These are phyloP conservation scores for Boechera retrofracta DNA, from an alignment of 345 rosid species.

Conservation along the genomic window DNA sequence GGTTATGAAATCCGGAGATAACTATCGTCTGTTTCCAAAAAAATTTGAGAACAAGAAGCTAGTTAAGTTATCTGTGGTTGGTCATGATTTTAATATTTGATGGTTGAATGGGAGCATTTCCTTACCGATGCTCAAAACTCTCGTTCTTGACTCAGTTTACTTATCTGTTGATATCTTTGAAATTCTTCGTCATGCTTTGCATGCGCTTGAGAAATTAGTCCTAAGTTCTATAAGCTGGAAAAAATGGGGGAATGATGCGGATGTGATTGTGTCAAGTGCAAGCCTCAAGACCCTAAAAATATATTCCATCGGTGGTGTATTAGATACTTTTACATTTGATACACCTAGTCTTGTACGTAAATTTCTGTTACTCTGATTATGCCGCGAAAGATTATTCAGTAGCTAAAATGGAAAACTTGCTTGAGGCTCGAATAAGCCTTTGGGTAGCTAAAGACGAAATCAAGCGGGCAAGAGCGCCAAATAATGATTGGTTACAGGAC, in stretches of 20 bases:
- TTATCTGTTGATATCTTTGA: neutral
- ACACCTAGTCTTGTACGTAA: constrained; percentile 6
- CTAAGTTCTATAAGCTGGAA: too few relatives aligned
- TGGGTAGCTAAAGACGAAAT: neutral
- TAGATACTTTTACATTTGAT: neutral
- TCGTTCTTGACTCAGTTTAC: neutral
- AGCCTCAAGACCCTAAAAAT: constrained; percentile 23
- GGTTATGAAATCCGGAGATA: neutral
- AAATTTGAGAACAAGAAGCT: neutral
- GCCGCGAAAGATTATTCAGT: neutral
- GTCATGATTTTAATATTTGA: neutral
- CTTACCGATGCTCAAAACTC: neutral
- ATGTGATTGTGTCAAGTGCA: constrained; percentile 6
- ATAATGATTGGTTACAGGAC: neutral
- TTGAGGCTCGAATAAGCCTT: constrained; percentile 17
- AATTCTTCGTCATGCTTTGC: too few relatives aligned
- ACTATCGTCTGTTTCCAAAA: neutral
- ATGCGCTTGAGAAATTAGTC: too few relatives aligned
- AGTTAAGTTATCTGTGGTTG: neutral
- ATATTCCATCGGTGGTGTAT: too few relatives aligned
- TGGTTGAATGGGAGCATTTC: neutral
- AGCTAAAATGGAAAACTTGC: neutral
- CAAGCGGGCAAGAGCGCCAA: neutral
- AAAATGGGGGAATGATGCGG: too few relatives aligned
- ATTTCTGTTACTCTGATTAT: neutral